A percentile compares a stretch with the other conserved stretches of the same genome.
Conservation (phyloP, 192 early-diverging fungal species). For the Coemansia nantahalensis region DNA sequence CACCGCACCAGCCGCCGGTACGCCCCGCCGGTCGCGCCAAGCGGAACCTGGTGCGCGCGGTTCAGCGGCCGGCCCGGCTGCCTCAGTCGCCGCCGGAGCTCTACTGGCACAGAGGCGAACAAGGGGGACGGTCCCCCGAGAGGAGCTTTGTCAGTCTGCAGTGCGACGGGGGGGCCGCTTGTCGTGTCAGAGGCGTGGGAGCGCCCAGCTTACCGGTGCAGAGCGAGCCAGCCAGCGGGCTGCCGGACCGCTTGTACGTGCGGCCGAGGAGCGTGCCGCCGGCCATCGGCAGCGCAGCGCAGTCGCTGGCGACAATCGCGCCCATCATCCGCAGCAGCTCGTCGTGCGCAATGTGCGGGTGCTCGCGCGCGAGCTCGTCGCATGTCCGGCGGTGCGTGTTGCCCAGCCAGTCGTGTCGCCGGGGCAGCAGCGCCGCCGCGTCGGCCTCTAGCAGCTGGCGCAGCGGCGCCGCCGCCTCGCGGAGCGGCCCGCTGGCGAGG, state of each 20-base stretch:
- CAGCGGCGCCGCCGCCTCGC: constrained; percentile 55
- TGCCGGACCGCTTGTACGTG: constrained; percentile 22
- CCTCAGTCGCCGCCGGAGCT: constrained; percentile 9
- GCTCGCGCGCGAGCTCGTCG: constrained; percentile 58
- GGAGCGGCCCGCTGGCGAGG: constrained; percentile 58
- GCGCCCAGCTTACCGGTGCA: neutral
- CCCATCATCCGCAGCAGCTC: constrained; percentile 34
- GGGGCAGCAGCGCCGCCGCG: constrained; percentile 59
- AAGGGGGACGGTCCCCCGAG: too few relatives aligned
- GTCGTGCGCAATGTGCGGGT: constrained; percentile 15
- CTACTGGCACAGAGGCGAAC: neutral
- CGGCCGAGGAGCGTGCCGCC: constrained; percentile 39
- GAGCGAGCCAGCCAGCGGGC: constrained; percentile 6
- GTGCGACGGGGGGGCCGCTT: neutral
- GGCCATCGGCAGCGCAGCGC: constrained; percentile 20
- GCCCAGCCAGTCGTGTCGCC: constrained; percentile 71
- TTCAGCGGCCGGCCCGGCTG: neutral
- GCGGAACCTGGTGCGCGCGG: constrained; percentile 12
- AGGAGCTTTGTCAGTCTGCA: too few relatives aligned
- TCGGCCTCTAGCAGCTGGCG: constrained; percentile 18
- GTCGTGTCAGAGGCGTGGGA: neutral
- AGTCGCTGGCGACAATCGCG: constrained; percentile 20
- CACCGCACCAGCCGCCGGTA: constrained; percentile 59
- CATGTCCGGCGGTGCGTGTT: constrained; percentile 50
- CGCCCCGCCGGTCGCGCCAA: constrained; percentile 12